Conservation (phyloP, 306 rosid species). For the Cicer chorassanicum region DNA sequence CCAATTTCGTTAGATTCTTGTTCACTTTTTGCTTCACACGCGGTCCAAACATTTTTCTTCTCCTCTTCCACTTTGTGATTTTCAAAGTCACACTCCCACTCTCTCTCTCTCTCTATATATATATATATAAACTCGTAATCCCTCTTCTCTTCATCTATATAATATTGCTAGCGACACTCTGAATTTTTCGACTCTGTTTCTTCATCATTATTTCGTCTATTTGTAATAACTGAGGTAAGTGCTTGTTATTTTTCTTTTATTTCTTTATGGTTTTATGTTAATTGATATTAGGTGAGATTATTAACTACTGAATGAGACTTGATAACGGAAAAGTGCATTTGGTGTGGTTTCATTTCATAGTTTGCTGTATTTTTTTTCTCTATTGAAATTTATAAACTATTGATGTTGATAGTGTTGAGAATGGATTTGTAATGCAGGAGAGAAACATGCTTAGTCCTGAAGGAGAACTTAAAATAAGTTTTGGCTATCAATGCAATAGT, state of each 20-base stretch:
- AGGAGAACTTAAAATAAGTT: slow-evolving; percentile 89
- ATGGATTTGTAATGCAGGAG: slow-evolving; percentile 44
- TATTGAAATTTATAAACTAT: background rate
- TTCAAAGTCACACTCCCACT: slow-evolving; percentile 42
- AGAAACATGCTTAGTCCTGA: slow-evolving; percentile 62
- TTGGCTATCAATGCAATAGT: slow-evolving; percentile 87
- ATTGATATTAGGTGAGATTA: too few species aligned
- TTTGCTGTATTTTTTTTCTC: background rate
- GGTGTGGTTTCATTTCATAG: too few species aligned
- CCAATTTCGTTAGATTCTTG: slow-evolving; percentile 32
- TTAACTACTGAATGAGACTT: too few species aligned
- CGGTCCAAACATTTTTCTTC: slow-evolving; percentile 4
- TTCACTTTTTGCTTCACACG: slow-evolving; percentile 31
- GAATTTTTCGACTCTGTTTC: slow-evolving; percentile 12
- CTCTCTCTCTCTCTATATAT: background rate
- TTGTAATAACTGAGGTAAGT: slow-evolving; percentile 12
- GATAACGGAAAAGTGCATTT: too few species aligned
- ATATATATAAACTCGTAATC: slow-evolving; percentile 1
- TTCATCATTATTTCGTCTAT: slow-evolving; percentile 17
- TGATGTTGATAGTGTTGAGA: slow-evolving; percentile 39
- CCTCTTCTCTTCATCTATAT: slow-evolving; percentile 1
- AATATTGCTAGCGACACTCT: slow-evolving; percentile 31
- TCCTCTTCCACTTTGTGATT: slow-evolving; percentile 35
- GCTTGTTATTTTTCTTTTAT: slow-evolving; percentile 16
- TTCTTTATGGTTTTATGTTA: background rate